Evolutionary conservation across 2,329 filamentous ascomycete genomes (phyloP), one percentile per base, ranked within the genome.

Genomic region (Pyrenochaeta sp.): DNA sequence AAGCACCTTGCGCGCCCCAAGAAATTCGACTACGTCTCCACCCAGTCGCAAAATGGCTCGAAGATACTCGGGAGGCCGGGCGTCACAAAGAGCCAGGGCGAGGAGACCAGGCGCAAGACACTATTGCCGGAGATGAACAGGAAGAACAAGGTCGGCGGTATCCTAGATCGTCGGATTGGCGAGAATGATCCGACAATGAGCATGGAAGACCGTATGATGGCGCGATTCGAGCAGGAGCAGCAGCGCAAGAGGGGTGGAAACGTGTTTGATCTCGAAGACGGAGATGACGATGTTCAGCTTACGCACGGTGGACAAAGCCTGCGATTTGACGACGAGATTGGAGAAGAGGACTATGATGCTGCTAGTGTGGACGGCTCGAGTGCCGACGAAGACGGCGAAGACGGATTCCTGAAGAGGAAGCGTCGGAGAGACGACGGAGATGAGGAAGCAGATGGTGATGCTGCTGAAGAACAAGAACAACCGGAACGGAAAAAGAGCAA

Each of bases 161-260:
- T 99, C 51, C 74, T 96, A 39, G 94, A 99, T 79, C 84, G 90
- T 63, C 87, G 94, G 61, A 96, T 99, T 63, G 94, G 95, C 72
- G 95, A 99, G 77, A 89, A 95, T 64, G 92, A 99, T 69, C 89
- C 91, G 8, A 88, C 85, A 9, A 93, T 99, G 90, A 90, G 90
- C 3, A 87, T 91, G 2, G 94, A 99, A 66, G 90, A 97, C 65
- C 89, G 88, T 68, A 94, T 94, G 75, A 82, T 94, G 55, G 89
- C 96, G 72, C 83, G 94, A 65, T 99, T 96, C 67, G 89, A 93
- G 30, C 79, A 85, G 61, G 94, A 96, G 74, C 94, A 94, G 71
- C 87, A 92, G 74, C 81, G 81, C 58, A 84, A 89, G 75, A 90
- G 88, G 69, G 90, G 88, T 63, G 85, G 79, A 35, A 87, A 87